Evolutionary conservation across 2,329 filamentous ascomycete species (phyloP).

Genomic region (Pyrenochaeta sp.): DNA sequence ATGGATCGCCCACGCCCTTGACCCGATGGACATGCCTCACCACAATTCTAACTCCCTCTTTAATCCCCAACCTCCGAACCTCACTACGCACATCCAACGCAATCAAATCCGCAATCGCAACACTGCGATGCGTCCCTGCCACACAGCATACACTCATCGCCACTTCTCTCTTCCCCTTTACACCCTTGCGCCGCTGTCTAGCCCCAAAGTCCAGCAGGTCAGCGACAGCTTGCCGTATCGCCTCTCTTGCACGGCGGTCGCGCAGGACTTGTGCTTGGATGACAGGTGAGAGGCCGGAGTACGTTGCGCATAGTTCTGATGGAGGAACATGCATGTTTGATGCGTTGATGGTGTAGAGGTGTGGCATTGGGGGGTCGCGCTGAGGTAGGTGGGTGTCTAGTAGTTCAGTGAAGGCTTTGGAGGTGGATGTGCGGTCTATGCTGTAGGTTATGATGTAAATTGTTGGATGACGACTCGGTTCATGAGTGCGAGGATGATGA

Average conservation of each 20-base stretch:
- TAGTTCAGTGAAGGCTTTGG: constrained; percentile 7
- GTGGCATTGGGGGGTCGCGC: constrained; percentile 16
- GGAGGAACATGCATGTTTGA: constrained; percentile 22
- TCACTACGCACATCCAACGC: constrained; percentile 27
- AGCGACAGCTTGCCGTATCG: constrained; percentile 16
- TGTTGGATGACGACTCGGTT: constrained; percentile 24
- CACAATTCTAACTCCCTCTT: constrained; percentile 29
- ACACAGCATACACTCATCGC: constrained; percentile 34
- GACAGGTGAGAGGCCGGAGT: constrained; percentile 30
- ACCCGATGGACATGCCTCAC: constrained; percentile 40
- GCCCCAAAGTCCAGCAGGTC: constrained; percentile 17
- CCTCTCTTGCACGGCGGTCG: constrained; percentile 21
- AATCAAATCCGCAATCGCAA: constrained; percentile 40
- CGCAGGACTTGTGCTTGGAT: constrained; percentile 34
- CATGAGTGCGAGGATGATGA: background rate
- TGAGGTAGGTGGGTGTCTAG: constrained; percentile 22
- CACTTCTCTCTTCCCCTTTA: constrained; percentile 8
- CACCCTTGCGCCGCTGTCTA: background rate
- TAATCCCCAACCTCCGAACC: constrained; percentile 14
- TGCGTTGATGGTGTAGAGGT: constrained; percentile 38
- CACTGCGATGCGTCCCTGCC: constrained; percentile 43
- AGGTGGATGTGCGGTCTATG: constrained; percentile 7
- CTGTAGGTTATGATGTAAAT: constrained; percentile 38
- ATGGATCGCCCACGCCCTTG: constrained; percentile 27
- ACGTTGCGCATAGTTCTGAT: constrained; percentile 17